A percentile compares a stretch with the other conserved stretches of the same genome.
These are phyloP conservation scores for Solanum corneliomulleri DNA, from an alignment of 257 asterid species.

Conservation along the genomic window DNA sequence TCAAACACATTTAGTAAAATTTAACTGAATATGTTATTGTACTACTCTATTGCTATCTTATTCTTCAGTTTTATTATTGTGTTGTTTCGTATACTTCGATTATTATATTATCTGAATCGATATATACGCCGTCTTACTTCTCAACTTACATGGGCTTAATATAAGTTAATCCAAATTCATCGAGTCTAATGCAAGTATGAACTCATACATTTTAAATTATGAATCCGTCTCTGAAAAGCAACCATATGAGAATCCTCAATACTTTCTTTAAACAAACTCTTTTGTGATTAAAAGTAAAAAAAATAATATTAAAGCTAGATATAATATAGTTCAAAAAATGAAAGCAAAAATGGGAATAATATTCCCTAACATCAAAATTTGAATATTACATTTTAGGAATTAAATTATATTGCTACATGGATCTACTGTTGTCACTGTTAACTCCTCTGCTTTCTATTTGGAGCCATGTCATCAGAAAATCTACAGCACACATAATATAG, in stretches of 20 bases:
- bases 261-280: neutral
- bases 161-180: neutral
- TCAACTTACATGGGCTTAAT: neutral
- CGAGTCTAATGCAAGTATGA: neutral
- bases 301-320: neutral
- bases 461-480: conserved; percentile 24
- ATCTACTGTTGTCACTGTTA: conserved; percentile 1
- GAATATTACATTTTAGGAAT: neutral
- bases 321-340: neutral
- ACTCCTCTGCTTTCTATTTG: conserved; percentile 25
- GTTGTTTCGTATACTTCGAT: too few species aligned
- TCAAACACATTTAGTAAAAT: neutral
- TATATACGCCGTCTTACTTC: neutral
- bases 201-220: fast-evolving
- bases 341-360: neutral
- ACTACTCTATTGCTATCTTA: neutral
- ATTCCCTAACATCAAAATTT: neutral
- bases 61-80: neutral
- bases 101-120: too few species aligned
- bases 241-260: neutral
- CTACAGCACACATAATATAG: conserved; percentile 6
- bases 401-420: neutral
- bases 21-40: too few species aligned
- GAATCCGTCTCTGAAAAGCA: neutral
- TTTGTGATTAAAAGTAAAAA: neutral